These are phyloP conservation scores for Gregarina niphandrodes DNA, from an alignment of 169 alveolate species.

Conservation along the genomic window DNA sequence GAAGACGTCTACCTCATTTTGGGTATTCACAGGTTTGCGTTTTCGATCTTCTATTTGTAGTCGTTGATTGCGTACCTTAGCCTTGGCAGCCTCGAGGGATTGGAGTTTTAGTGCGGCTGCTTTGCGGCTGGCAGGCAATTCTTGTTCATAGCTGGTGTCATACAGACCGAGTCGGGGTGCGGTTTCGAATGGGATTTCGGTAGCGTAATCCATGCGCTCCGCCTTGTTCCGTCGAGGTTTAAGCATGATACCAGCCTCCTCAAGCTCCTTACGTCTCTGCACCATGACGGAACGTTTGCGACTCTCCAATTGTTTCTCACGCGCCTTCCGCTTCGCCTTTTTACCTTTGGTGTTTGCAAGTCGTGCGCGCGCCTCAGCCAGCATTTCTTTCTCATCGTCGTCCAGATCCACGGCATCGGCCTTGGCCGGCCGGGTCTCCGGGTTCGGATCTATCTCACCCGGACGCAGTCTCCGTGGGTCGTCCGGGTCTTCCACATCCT, in stretches of 20 bases:
- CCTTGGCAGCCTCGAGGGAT: too few relatives aligned
- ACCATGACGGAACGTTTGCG: constrained; percentile 80
- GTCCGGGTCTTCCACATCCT: constrained; percentile 17
- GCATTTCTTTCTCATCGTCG: constrained; percentile 98
- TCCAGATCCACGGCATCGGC: constrained; percentile 60
- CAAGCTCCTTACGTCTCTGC: constrained; percentile 86
- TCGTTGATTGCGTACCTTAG: too few relatives aligned
- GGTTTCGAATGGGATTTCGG: constrained; percentile 77
- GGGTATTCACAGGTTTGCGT: too few relatives aligned
- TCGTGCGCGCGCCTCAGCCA: constrained; percentile 79
- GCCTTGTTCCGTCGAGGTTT: constrained; percentile 44
- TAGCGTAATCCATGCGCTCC: constrained; percentile 68
- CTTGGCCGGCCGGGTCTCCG: constrained; percentile 94
- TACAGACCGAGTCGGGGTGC: constrained; percentile 75
- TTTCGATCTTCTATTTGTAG: too few relatives aligned
- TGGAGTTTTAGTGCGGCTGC: too few relatives aligned
- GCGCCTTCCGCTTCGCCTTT: constrained; percentile 95
- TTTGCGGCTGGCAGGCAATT: too few relatives aligned
- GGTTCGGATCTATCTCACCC: constrained; percentile 99
- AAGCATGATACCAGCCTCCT: constrained; percentile 84
- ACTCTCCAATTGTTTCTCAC: constrained; percentile 88
- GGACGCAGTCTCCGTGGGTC: constrained; percentile 88
- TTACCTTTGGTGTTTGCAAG: constrained; percentile 97
- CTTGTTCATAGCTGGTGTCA: too few relatives aligned
- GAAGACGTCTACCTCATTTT: too few relatives aligned